Conservation (phyloP, 345 rosid genomes). For the Aquilaria yunnanensis region DNA sequence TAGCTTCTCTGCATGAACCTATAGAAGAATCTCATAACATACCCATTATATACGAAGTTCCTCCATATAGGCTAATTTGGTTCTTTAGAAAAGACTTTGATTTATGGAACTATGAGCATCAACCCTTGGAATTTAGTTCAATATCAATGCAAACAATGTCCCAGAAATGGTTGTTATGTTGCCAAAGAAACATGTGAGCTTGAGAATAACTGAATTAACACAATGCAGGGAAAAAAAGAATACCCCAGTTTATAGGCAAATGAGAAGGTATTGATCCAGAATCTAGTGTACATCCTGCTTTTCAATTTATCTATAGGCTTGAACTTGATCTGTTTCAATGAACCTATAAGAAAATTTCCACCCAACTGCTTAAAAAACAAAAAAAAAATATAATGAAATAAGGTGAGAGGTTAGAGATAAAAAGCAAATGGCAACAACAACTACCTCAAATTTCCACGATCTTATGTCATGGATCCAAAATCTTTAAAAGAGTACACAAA, state of each 20-base stretch:
- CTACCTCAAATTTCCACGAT: too few relatives aligned
- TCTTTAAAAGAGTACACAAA: too few relatives aligned
- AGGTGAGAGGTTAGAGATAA: too few relatives aligned
- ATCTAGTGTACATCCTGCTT: conserved; percentile 40
- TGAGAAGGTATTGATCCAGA: conserved; percentile 45
- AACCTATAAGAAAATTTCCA: background rate
- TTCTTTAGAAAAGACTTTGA: background rate
- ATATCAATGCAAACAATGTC: too few relatives aligned
- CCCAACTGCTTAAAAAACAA: too few relatives aligned
- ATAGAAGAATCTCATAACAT: conserved; percentile 13
- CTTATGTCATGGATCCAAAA: too few relatives aligned
- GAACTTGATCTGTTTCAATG: conserved; percentile 52
- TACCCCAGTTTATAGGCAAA: conserved; percentile 70
- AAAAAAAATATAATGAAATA: too few relatives aligned
- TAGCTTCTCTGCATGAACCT: conserved; percentile 70
- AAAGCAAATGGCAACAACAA: too few relatives aligned
- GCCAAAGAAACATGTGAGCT: background rate
- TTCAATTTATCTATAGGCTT: conserved; percentile 51
- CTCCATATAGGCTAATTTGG: background rate
- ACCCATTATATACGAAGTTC: conserved; percentile 3
- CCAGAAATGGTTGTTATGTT: too few relatives aligned
- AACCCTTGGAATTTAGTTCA: too few relatives aligned
- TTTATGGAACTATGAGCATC: too few relatives aligned
- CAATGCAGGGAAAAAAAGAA: conserved; percentile 7
- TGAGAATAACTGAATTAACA: background rate